A percentile compares a stretch with the other conserved stretches of the same genome.
These are phyloP conservation scores for Moesziomyces aphidis DNA, from an alignment of 1,284 basidiomycete species.

Conservation along the genomic window DNA sequence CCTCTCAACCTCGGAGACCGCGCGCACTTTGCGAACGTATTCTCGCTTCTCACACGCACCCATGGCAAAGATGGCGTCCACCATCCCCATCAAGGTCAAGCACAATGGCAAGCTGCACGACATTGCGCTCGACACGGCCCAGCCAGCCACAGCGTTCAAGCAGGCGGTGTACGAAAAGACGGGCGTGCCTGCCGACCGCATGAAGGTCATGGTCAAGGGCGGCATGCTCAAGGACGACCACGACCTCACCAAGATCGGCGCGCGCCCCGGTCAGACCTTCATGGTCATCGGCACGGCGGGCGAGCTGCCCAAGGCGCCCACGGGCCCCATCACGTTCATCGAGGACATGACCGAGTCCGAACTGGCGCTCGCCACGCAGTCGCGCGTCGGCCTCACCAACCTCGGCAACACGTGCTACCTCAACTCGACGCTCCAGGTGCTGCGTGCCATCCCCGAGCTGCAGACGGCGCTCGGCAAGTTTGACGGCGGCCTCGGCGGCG, in stretches of 20 bases:
- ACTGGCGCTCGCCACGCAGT: conserved; percentile 77
- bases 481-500: conserved; percentile 44
- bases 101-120: conserved; percentile 80
- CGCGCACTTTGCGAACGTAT: neutral
- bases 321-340: conserved; percentile 81
- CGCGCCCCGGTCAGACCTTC: conserved; percentile 73
- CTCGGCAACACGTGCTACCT: conserved; percentile 92
- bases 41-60: neutral
- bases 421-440: conserved; percentile 92
- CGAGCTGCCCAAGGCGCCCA: conserved; percentile 87
- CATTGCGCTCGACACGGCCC: conserved; percentile 75
- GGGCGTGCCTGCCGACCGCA: conserved; percentile 85
- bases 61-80: conserved; percentile 66
- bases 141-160: conserved; percentile 81
- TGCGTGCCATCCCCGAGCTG: conserved; percentile 90
- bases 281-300: conserved; percentile 80
- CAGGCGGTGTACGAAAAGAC: conserved; percentile 82
- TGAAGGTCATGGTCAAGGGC: conserved; percentile 97
- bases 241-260: conserved; percentile 82
- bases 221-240: conserved; percentile 87
- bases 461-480: conserved; percentile 69
- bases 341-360: conserved; percentile 87
- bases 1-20: neutral
- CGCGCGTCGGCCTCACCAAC: conserved; percentile 59
- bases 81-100: conserved; percentile 80